phyloP scores from a whole-genome alignment of 257 asterid genomes.

The Nicotiana paniculata region DNA sequence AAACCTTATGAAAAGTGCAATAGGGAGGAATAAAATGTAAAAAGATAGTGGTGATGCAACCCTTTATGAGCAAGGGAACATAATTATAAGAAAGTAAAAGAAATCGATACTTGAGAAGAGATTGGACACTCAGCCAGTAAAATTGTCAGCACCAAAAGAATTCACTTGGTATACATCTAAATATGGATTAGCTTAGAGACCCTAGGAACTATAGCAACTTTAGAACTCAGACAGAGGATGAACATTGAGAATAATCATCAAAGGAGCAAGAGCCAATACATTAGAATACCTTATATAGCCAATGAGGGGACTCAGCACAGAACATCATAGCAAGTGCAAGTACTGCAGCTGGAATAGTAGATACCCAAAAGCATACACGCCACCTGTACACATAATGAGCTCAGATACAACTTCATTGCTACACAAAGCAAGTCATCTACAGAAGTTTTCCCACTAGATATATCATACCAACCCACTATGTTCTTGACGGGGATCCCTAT shows the following conservation, averaged over 20 bases:
- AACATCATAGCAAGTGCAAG: slow-evolving; percentile 70
- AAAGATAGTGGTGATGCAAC: not conserved
- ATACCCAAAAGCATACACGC: slow-evolving; percentile 87
- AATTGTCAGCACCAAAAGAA: not conserved
- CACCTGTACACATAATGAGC: slow-evolving; percentile 52
- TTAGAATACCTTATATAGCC: slow-evolving; percentile 79
- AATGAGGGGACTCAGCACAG: slow-evolving; percentile 89
- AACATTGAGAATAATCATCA: not conserved
- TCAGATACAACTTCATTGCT: slow-evolving; percentile 6
- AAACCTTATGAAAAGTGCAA: not conserved
- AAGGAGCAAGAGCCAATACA: not conserved
- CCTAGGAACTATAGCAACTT: not conserved
- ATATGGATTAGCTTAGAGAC: not conserved
- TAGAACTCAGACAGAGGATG: not conserved
- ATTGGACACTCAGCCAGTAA: not conserved
- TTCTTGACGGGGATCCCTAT: slow-evolving; percentile 76
- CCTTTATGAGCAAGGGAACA: not conserved
- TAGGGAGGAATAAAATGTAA: not conserved
- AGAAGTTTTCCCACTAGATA: not conserved
- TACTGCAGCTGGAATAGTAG: slow-evolving; percentile 66
- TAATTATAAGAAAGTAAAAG: not conserved
- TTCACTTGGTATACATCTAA: not conserved
- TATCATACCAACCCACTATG: slow-evolving; percentile 69
- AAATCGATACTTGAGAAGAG: not conserved
- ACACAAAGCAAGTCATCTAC: not conserved